phyloP scores from a whole-genome alignment of 2,329 filamentous ascomycete species.

The Aspergillus sp. region DNA sequence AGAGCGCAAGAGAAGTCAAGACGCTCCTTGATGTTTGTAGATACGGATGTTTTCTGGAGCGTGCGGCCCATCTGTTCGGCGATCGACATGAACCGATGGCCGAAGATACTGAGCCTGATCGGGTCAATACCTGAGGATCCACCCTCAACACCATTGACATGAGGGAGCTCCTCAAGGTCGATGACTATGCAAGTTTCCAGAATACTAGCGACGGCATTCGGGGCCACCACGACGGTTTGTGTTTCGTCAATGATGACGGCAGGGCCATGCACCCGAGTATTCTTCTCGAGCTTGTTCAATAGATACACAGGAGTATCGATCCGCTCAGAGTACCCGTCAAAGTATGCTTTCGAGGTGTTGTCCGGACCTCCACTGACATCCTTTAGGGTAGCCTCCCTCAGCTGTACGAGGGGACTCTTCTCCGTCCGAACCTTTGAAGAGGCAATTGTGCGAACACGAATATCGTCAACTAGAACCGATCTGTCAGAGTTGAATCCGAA shows the following conservation, averaged over 20 bases:
- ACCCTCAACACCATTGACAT: constrained; percentile 18
- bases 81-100: constrained; percentile 61
- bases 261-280: constrained; percentile 58
- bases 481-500: constrained; percentile 87
- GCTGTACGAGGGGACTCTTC: constrained; percentile 73
- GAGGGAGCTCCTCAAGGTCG: constrained; percentile 64
- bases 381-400: constrained; percentile 41
- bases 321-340: constrained; percentile 33
- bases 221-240: constrained; percentile 89
- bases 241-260: constrained; percentile 73
- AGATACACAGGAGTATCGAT: constrained; percentile 41
- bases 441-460: constrained; percentile 83
- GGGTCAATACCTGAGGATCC: constrained; percentile 45
- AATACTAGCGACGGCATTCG: constrained; percentile 72
- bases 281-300: constrained; percentile 36
- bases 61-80: constrained; percentile 62
- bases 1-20: constrained; percentile 82
- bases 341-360: constrained; percentile 42
- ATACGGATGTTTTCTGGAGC: constrained; percentile 57
- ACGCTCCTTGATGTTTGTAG: constrained; percentile 78
- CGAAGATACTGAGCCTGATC: constrained; percentile 57
- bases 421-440: constrained; percentile 59
- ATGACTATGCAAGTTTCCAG: constrained; percentile 88
- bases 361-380: constrained; percentile 63
- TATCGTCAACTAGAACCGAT: constrained; percentile 85